A percentile compares a stretch with the other conserved stretches of the same genome.
These are phyloP conservation scores for Porogramme epimiltina DNA, from an alignment of 1,284 basidiomycete species.

Conservation along the genomic window DNA sequence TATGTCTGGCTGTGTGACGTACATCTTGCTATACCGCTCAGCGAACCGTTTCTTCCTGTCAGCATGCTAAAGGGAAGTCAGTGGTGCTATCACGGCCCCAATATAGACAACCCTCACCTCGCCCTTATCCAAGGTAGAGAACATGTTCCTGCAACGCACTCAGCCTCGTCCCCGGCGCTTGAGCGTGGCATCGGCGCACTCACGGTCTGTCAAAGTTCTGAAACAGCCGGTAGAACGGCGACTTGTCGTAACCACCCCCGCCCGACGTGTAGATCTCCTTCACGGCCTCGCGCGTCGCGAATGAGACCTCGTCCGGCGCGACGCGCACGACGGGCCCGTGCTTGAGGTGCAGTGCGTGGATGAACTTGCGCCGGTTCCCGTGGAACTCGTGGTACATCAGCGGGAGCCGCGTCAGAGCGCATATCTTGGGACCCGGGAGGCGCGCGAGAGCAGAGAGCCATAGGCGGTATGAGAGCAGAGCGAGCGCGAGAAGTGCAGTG, in stretches of 20 bases:
- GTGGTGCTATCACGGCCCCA: not conserved
- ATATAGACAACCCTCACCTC: slow-evolving; percentile 9
- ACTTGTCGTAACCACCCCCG: slow-evolving; percentile 29
- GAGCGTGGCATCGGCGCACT: not conserved
- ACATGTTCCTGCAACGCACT: slow-evolving; percentile 23
- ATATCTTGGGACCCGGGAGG: slow-evolving; percentile 26
- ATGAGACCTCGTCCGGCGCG: slow-evolving; percentile 31
- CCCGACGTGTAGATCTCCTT: slow-evolving; percentile 29
- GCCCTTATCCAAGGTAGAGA: slow-evolving; percentile 22
- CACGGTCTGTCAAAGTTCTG: slow-evolving; percentile 21
- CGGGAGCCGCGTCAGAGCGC: slow-evolving; percentile 24
- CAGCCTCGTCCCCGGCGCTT: not conserved
- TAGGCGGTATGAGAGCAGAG: slow-evolving; percentile 16
- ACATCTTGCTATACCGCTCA: slow-evolving; percentile 25
- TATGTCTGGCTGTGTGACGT: slow-evolving; percentile 22
- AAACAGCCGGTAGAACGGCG: slow-evolving; percentile 24
- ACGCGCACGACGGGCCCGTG: slow-evolving; percentile 31
- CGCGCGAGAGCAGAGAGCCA: slow-evolving; percentile 23
- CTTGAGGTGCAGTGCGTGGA: slow-evolving; percentile 25
- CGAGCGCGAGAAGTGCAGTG: no score
- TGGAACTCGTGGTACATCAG: slow-evolving; percentile 27
- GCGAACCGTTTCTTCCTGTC: slow-evolving; percentile 24
- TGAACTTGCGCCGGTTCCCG: slow-evolving; percentile 16
- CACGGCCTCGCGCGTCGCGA: slow-evolving; percentile 25
- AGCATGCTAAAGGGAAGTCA: slow-evolving; percentile 17